Conservation (phyloP, 1,284 basidiomycete genomes). For the Tilletia horrida region DNA sequence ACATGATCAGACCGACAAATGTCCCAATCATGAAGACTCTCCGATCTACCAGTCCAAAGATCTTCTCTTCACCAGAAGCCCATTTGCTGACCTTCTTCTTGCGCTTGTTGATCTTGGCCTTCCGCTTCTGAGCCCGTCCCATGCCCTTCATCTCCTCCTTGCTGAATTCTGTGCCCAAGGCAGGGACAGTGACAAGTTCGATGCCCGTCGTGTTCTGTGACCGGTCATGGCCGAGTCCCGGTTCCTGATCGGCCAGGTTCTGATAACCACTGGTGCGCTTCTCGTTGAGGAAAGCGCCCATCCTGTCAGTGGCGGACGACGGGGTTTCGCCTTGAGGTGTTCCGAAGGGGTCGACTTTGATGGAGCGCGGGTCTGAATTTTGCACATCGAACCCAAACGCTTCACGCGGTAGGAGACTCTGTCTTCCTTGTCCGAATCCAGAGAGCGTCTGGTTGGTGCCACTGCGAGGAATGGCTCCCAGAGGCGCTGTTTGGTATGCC, state of each 20-base stretch:
- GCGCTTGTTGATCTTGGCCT: constrained; percentile 26
- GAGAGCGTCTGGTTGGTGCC: constrained; percentile 28
- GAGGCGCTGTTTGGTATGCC: not conserved
- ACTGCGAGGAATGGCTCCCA: constrained; percentile 4
- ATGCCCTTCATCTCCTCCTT: constrained; percentile 40
- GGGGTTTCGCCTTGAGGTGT: not conserved
- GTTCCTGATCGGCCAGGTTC: not conserved
- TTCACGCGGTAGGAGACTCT: constrained; percentile 32
- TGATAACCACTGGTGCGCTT: constrained; percentile 21
- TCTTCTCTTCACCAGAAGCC: constrained; percentile 37
- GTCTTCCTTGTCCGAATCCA: constrained; percentile 25
- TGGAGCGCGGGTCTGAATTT: constrained; percentile 39
- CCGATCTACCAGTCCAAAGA: constrained; percentile 39
- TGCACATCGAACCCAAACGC: constrained; percentile 47
- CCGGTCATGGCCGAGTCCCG: constrained; percentile 9
- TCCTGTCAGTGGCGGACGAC: not conserved
- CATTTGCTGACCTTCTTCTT: constrained; percentile 29
- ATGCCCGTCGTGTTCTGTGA: constrained; percentile 32
- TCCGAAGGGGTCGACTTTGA: constrained; percentile 21
- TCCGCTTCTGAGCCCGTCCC: constrained; percentile 29
- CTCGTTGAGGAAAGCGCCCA: constrained; percentile 17
- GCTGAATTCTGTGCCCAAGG: constrained; percentile 43
- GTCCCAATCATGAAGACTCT: constrained; percentile 38
- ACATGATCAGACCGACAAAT: constrained; percentile 29
- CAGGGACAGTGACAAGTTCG: constrained; percentile 51